phyloP scores from a whole-genome alignment of 2,329 filamentous ascomycete genomes.

The Hirsutella minnesotensis region DNA sequence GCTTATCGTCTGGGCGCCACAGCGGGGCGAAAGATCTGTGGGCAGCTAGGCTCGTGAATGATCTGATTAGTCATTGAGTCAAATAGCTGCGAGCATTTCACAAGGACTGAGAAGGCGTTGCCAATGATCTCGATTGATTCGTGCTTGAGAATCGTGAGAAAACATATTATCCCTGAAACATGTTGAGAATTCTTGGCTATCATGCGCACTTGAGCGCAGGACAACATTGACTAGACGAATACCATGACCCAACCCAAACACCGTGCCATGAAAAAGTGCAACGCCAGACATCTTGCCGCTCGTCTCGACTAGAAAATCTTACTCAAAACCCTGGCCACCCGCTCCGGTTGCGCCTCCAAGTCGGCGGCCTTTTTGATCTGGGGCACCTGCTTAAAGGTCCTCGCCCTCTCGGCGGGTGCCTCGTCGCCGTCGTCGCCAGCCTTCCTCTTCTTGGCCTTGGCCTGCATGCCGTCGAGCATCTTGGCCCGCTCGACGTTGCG shows the following conservation, averaged over 20 bases:
- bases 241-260: not conserved
- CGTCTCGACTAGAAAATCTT: constrained; percentile 46
- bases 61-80: not conserved
- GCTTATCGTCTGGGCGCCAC: constrained; percentile 14
- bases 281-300: not conserved
- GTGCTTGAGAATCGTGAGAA: no score
- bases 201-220: no score
- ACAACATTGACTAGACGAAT: no score
- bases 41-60: not conserved
- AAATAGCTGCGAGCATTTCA: not conserved
- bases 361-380: constrained; percentile 38
- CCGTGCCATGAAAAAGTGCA: not conserved
- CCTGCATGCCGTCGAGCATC: constrained; percentile 64
- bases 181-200: no score
- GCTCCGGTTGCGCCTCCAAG: constrained; percentile 36
- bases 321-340: constrained; percentile 48
- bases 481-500: constrained; percentile 69
- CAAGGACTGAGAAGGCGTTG: no score
- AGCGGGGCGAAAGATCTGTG: not conserved
- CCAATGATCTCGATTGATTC: no score
- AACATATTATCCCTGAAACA: no score
- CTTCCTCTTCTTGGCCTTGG: constrained; percentile 35
- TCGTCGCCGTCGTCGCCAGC: constrained; percentile 12
- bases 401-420: constrained; percentile 13
- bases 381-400: constrained; percentile 56